Percentiles rank a stretch among this genome's conserved stretches.
Evolutionary conservation across 192 early-diverging fungal genomes (phyloP).

Genomic region (Entrophospora sp.): DNA sequence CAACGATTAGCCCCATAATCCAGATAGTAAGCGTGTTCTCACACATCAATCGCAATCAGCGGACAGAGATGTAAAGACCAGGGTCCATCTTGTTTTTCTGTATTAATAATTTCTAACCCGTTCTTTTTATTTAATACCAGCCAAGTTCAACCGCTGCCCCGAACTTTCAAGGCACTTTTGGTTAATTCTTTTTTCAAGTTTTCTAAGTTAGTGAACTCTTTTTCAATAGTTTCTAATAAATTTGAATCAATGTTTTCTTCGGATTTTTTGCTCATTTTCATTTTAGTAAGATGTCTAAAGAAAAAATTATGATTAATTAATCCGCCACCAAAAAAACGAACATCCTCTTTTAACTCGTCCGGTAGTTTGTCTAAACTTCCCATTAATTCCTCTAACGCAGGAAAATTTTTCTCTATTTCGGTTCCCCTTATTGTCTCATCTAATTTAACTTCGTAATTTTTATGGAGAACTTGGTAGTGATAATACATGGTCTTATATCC

Average conservation of each 20-base stretch:
- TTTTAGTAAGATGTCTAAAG: not conserved
- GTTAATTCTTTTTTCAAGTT: constrained; percentile 1
- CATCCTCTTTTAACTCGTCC: not conserved
- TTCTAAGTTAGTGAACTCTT: not conserved
- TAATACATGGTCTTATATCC: not conserved
- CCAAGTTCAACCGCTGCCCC: constrained; percentile 5
- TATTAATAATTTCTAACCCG: not conserved
- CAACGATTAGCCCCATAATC: not conserved
- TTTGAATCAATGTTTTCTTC: not conserved
- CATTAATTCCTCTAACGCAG: constrained; percentile 3
- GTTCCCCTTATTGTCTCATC: not conserved
- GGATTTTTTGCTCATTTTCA: not conserved
- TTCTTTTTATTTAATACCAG: not conserved
- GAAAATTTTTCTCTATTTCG: not conserved
- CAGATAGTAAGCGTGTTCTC: constrained; percentile 11
- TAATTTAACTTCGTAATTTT: constrained; percentile 8
- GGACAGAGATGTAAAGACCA: not conserved
- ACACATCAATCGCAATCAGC: constrained; percentile 1
- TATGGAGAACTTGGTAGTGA: not conserved
- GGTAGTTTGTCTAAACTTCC: not conserved
- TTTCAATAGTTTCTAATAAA: not conserved
- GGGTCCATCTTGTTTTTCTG: not conserved
- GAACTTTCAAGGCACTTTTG: constrained; percentile 8
- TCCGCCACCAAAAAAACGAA: constrained; percentile 2
- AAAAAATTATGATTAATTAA: constrained; percentile 14